Base-by-base conservation (phyloP, 768 basidiomycete species). In the Pholiota molesta region DNA sequence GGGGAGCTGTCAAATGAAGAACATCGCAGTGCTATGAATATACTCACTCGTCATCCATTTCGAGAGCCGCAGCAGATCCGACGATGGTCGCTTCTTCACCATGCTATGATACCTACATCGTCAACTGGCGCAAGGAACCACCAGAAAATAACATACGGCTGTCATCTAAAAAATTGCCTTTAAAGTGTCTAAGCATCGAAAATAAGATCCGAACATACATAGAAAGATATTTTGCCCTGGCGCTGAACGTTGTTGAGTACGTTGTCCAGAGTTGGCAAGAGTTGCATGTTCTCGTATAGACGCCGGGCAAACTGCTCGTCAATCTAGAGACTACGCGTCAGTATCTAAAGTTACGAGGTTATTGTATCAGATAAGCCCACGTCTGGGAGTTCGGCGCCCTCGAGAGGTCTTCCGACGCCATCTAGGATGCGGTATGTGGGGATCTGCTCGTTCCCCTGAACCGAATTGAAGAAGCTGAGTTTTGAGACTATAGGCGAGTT, bases 31-130 rank as follows among this genome's bases (percentile, higher is more conserved):
- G 53, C 29, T 16, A 56, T 54, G 10, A 16, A 29, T 37, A 29
- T 2, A 65, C 90, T 76, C 69, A 95, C 92, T 98, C 95, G 71
- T 98, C 95, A 63, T 91, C 87, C 14, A 76, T 71, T 59, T 86
- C 88, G 65, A 97, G 82, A 9, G 89, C 95, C 31, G 95, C 95
- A 2, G 95, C 94, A 42, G 92, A 90, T 8, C 95, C 95, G 28
- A 95, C 84, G 49, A 96, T 86, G 3, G 92, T 89, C 5, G 94
- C 95, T 80, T 96, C 95, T 74, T 97, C 95, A 31, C 94, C 95
- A 71, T 94, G 77, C 91, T 95, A 72, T 4, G 10, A 10, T 28
- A 31, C 28, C n/a, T 49, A 31, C 8, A 28, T 33, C 13, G 13
- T 47, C 10, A 33, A 47, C 29, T 37, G 35, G 23, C 21, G 33